Conservation (phyloP, 2,329 filamentous ascomycete genomes). For the Ophiosphaerella herpotricha region DNA sequence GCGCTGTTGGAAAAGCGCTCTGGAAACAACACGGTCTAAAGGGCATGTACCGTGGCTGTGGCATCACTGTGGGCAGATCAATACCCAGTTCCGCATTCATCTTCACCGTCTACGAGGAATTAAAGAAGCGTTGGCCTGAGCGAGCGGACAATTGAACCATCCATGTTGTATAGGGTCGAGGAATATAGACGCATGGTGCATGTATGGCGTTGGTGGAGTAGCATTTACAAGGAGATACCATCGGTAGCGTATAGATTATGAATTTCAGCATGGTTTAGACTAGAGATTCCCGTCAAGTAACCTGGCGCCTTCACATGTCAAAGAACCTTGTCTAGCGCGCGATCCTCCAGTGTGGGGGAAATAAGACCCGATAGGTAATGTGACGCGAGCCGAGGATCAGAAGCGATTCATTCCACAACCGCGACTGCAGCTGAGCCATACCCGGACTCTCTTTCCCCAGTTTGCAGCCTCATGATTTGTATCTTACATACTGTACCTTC, state of each 20-base stretch:
- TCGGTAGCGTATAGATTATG: not conserved
- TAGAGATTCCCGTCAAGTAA: not conserved
- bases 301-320: slow-evolving; percentile 33
- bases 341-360: slow-evolving; percentile 38
- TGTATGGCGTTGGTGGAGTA: slow-evolving; percentile 10
- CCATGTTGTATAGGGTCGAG: not conserved
- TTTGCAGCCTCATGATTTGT: slow-evolving; percentile 12
- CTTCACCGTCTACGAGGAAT: slow-evolving; percentile 89
- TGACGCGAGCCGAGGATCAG: slow-evolving; percentile 45
- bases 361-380: slow-evolving; percentile 27
- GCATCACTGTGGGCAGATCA: slow-evolving; percentile 85
- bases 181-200: not conserved
- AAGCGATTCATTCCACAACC: slow-evolving; percentile 21
- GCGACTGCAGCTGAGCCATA: slow-evolving; percentile 19
- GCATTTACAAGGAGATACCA: slow-evolving; percentile 16
- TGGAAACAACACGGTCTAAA: slow-evolving; percentile 82
- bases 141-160: slow-evolving; percentile 9
- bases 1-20: slow-evolving; percentile 70
- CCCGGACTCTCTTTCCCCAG: slow-evolving; percentile 13
- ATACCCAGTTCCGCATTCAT: slow-evolving; percentile 98
- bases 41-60: slow-evolving; percentile 91
- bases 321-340: slow-evolving; percentile 19
- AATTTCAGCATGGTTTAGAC: not conserved
- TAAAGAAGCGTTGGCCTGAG: slow-evolving; percentile 61
- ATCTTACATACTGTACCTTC: not conserved